Evolutionary conservation across 140 eudicot species (phyloP).

Genomic region (Ambrosia hybrid): DNA sequence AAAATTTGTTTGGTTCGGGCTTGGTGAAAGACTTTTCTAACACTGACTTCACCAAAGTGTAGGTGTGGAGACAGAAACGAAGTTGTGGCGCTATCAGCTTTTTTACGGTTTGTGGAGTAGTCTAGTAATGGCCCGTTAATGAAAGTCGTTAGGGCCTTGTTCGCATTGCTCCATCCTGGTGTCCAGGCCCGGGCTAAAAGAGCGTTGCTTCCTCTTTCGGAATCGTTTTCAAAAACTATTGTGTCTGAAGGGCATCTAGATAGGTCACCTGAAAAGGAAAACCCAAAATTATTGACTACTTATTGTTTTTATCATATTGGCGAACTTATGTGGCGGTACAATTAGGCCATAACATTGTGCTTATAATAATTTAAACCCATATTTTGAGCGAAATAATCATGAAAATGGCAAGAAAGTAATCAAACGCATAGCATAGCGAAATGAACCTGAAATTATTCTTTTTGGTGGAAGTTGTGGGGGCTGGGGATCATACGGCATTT

Average conservation of each 20-base stretch:
- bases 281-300: background rate
- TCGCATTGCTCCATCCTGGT: constrained; percentile 97
- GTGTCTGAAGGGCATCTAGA: constrained; percentile 78
- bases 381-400: too few species aligned
- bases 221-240: constrained; percentile 72
- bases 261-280: constrained; percentile 56
- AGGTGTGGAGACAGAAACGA: constrained; percentile 96
- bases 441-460: constrained; percentile 77
- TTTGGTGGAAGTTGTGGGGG: constrained; percentile 97
- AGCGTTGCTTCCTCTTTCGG: constrained; percentile 94
- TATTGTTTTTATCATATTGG: too few species aligned
- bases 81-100: constrained; percentile 95
- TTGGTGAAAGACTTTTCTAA: constrained; percentile 85
- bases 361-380: too few species aligned
- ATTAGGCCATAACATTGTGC: too few species aligned
- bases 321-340: too few species aligned
- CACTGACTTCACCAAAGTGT: constrained; percentile 97
- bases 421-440: constrained; percentile 7
- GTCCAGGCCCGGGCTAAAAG: constrained; percentile 99
- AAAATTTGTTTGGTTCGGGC: constrained; percentile 81
- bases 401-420: background rate
- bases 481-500: constrained; percentile 86
- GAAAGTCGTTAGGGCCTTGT: constrained; percentile 82
- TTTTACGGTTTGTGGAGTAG: constrained; percentile 80
- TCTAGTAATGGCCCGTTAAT: constrained; percentile 81